Base-by-base conservation (phyloP, 805 yeast species). In the Ogataea zsoltii region DNA sequence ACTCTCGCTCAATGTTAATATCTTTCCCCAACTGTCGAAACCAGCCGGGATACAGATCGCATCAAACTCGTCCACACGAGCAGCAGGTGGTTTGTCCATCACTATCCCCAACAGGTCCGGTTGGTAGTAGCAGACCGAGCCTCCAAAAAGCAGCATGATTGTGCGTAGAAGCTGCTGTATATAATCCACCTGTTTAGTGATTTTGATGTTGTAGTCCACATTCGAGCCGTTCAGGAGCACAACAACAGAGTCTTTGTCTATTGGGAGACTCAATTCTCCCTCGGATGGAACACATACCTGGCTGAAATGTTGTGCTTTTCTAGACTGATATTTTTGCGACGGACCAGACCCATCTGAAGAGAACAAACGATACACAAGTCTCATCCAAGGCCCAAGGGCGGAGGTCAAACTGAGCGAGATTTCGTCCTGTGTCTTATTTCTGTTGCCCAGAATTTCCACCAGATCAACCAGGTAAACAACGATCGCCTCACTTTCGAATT, bases 21-120 rank as follows among this genome's bases (percentile, higher is more conserved):
- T 80, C 52, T 79, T 75, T 16, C 69, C 69, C 69, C 74, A 67
- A 3, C 82, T 63, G 50, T 83, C 89, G 66, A 74, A 67, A 0
- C 77, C 80, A 6, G 48, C 45, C 0, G 84, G 83, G 2, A 82
- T 68, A 16, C 62, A 33, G 13, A 64, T 41, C 11, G 40, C 33
- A 16, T 46, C 48, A 37, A 45, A 53, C 19, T 58, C 63, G 6
- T 49, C 46, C 36, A 23, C 48, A 4, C 25, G 39, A 5, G 25
- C 10, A n/a, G 25, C 28, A 12, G 38, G 19, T 1, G 38, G 19
- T 1, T 32, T 10, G 11, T 30, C 32, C 5, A 10, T 21, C 17
- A 46, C 23, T 14, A 44, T 31, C 10, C 15, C 16, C 6, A 33
- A 13, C 2, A 48, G 12, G 18, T 46, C 44, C 7, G 42, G 18